These are phyloP conservation scores for Cladophialophora bantiana DNA, from an alignment of 2,329 filamentous ascomycete species.

Conservation along the genomic window DNA sequence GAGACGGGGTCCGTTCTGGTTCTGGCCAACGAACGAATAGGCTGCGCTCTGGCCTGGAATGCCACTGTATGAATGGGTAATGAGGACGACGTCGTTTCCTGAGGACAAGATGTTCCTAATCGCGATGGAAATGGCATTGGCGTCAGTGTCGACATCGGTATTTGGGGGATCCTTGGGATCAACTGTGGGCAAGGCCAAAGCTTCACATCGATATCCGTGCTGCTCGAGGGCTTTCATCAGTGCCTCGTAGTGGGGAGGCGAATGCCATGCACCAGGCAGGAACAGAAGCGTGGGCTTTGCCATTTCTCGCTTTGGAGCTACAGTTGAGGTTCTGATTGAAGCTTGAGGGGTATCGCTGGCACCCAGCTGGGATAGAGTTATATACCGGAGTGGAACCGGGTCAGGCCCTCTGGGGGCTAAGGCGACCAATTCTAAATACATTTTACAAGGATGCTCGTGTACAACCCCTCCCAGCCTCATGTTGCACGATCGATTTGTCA, in stretches of 20 bases:
- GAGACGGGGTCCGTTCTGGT: background rate
- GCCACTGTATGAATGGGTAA: slow-evolving; percentile 35
- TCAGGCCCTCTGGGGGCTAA: background rate
- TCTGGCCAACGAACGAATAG: slow-evolving; percentile 17
- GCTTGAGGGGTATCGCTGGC: background rate
- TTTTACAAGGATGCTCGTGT: background rate
- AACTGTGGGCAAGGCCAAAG: slow-evolving; percentile 8
- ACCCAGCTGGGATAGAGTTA: background rate
- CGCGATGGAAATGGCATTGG: slow-evolving; percentile 15
- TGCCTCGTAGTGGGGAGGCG: slow-evolving; percentile 41
- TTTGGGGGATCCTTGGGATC: slow-evolving; percentile 41
- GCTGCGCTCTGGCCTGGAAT: slow-evolving; percentile 33
- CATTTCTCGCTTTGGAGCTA: background rate
- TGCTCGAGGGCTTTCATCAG: slow-evolving; percentile 45
- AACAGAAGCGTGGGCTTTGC: slow-evolving; percentile 47
- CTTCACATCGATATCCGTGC: slow-evolving; percentile 28
- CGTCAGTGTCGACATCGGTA: slow-evolving; percentile 16
- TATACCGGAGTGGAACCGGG: background rate
- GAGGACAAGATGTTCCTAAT: slow-evolving; percentile 28
- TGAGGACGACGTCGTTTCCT: slow-evolving; percentile 32
- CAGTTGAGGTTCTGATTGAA: background rate
- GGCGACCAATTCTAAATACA: background rate
- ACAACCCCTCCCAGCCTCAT: background rate
- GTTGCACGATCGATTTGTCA: background rate
- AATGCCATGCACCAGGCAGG: slow-evolving; percentile 50